These are phyloP conservation scores for Oenanthe sinensis DNA, from an alignment of 129 eudicot species.

Conservation along the genomic window DNA sequence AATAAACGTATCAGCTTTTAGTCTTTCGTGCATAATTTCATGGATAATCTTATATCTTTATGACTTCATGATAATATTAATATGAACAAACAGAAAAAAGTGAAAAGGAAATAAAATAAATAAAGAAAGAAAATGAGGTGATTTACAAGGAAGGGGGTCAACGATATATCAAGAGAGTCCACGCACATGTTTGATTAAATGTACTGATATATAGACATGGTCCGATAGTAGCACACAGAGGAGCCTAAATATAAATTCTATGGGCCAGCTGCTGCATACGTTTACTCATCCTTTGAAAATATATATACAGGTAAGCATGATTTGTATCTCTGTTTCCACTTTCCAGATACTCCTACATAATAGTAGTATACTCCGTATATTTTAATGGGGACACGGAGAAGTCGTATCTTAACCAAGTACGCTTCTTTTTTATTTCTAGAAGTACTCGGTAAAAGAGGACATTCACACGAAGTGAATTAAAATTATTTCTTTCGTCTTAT, in stretches of 20 bases:
- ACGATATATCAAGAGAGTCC: neutral
- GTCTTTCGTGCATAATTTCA: neutral
- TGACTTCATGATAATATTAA: too few relatives aligned
- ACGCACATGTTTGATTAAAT: neutral
- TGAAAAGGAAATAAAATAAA: too few relatives aligned
- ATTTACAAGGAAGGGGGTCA: neutral
- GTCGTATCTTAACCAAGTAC: neutral
- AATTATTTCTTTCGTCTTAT: too few relatives aligned
- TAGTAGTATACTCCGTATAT: too few relatives aligned
- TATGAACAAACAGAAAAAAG: too few relatives aligned
- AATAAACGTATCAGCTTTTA: too few relatives aligned
- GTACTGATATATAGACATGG: too few relatives aligned
- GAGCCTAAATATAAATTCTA: too few relatives aligned
- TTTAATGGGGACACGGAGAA: neutral
- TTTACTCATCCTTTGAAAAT: neutral
- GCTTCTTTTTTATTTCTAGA: neutral
- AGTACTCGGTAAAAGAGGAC: neutral
- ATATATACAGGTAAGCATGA: neutral
- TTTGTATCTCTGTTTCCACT: neutral
- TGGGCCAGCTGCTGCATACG: neutral
- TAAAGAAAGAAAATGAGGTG: too few relatives aligned
- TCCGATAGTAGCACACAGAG: neutral
- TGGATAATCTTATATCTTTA: neutral
- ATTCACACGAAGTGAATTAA: too few relatives aligned
- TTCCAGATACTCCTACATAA: neutral